Evolutionary conservation across 495 filamentous ascomycete species (phyloP).

Genomic region (Podospora tetraspora): DNA sequence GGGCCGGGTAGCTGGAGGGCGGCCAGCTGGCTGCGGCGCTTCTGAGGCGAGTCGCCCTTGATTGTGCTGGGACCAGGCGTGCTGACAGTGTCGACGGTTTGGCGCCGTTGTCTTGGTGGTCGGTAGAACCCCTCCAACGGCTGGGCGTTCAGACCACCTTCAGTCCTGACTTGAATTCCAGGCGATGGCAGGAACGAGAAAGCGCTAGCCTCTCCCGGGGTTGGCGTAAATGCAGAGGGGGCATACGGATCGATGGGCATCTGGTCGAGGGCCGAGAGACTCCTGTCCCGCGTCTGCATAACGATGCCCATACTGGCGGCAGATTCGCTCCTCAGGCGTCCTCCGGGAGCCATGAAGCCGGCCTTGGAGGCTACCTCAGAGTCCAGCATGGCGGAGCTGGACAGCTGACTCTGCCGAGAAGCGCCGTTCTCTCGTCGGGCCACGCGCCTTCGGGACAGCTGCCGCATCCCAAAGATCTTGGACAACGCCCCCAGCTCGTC

Average conservation of each 20-base stretch:
- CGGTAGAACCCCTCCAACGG: conserved; percentile 75
- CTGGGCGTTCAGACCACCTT: conserved; percentile 43
- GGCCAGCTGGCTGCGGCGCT: conserved; percentile 35
- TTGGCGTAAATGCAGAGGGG: conserved; percentile 58
- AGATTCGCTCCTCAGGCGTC: conserved; percentile 72
- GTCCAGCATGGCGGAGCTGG: conserved; percentile 71
- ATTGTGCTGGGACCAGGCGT: conserved; percentile 33
- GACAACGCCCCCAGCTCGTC: conserved; percentile 72
- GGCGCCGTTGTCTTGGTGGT: conserved; percentile 64
- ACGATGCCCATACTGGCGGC: conserved; percentile 72
- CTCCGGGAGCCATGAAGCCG: conserved; percentile 56
- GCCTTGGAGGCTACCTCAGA: conserved; percentile 58
- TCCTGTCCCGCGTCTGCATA: conserved; percentile 41
- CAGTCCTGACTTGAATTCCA: conserved; percentile 34
- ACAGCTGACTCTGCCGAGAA: conserved; percentile 70
- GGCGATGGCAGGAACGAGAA: conserved; percentile 65
- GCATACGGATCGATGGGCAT: conserved; percentile 37
- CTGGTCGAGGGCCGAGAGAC: conserved; percentile 41
- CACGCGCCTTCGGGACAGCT: conserved; percentile 67
- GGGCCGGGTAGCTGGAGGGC: conserved; percentile 26
- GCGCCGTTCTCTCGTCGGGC: conserved; percentile 51
- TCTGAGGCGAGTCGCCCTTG: conserved; percentile 47
- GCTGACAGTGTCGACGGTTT: conserved; percentile 48
- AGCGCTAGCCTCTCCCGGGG: conserved; percentile 58
- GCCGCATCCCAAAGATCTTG: conserved; percentile 89